Percentiles rank a stretch among this genome's conserved stretches.
Evolutionary conservation across 768 basidiomycete species (phyloP).

Genomic region (Calocybe gangraenosa): DNA sequence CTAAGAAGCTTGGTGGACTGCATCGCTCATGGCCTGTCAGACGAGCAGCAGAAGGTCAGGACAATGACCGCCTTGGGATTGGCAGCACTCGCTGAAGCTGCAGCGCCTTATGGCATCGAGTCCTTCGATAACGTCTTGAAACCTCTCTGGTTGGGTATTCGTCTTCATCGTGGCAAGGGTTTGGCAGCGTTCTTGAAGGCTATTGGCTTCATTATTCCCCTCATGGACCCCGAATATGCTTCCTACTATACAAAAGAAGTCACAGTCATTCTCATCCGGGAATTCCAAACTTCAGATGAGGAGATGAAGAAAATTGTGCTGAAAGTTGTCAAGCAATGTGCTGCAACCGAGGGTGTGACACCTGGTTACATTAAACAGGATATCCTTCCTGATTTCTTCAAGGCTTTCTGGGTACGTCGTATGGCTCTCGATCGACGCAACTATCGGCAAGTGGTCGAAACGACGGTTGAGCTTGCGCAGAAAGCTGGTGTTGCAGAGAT

Average conservation of each 20-base stretch:
- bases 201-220: slow-evolving; percentile 98
- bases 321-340: slow-evolving; percentile 98
- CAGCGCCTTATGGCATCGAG: slow-evolving; percentile 98
- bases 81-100: slow-evolving; percentile 93
- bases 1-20: slow-evolving; percentile 95
- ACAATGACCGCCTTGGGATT: slow-evolving; percentile 93
- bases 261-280: slow-evolving; percentile 93
- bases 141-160: slow-evolving; percentile 90
- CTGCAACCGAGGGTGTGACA: slow-evolving; percentile 96
- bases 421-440: slow-evolving; percentile 98
- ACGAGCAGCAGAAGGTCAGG: slow-evolving; percentile 94
- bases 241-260: slow-evolving; percentile 99
- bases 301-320: slow-evolving; percentile 99
- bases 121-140: slow-evolving; percentile 98
- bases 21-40: slow-evolving; percentile 87
- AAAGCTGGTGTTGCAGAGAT: slow-evolving; percentile 97
- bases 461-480: slow-evolving; percentile 96
- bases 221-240: slow-evolving; percentile 99
- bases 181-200: slow-evolving; percentile 95
- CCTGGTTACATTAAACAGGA: slow-evolving; percentile 95
- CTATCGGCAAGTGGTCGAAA: slow-evolving; percentile 96
- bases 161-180: slow-evolving; percentile 92
- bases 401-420: slow-evolving; percentile 95
- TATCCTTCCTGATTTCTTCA: slow-evolving; percentile 99
- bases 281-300: slow-evolving; percentile 98